A percentile compares a stretch with the other conserved stretches of the same genome.
Conservation (phyloP, 768 basidiomycete genomes). For the Leccinum subtestaceum region DNA sequence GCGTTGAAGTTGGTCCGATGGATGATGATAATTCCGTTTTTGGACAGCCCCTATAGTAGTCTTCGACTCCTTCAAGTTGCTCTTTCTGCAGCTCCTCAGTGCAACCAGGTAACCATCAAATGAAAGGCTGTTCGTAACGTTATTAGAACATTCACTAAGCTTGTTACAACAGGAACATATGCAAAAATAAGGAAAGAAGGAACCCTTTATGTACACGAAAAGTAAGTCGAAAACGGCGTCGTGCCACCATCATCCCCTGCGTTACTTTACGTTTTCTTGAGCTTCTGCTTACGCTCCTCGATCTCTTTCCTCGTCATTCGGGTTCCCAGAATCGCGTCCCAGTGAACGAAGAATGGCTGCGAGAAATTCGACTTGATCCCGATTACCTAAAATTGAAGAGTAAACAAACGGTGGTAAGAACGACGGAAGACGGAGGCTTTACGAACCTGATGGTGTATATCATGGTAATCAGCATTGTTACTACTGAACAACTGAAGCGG, state of each 20-base stretch:
- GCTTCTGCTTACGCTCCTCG: conserved; percentile 45
- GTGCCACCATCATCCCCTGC: neutral
- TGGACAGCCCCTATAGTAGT: conserved; percentile 1
- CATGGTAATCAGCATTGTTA: conserved; percentile 97
- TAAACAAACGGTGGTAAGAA: neutral
- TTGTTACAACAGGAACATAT: conserved; percentile 23
- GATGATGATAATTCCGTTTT: conserved; percentile 5
- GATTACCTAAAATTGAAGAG: conserved; percentile 32
- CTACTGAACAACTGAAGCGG: conserved; percentile 80
- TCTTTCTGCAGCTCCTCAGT: neutral
- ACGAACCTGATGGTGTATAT: conserved; percentile 92
- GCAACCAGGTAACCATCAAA: neutral
- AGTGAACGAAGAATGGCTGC: conserved; percentile 95
- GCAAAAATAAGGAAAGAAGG: neutral
- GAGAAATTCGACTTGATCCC: conserved; percentile 96
- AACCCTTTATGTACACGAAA: neutral
- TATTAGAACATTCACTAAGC: conserved; percentile 16
- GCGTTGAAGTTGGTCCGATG: neutral
- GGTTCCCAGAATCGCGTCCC: conserved; percentile 85
- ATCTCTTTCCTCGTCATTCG: conserved; percentile 74
- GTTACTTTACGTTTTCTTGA: conserved; percentile 24
- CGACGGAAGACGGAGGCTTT: neutral
- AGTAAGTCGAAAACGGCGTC: neutral
- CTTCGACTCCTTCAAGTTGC: too few relatives aligned
- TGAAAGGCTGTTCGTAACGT: neutral